Evolutionary conservation across 106 monocot genomes (phyloP).

Genomic region (Allium sativum): DNA sequence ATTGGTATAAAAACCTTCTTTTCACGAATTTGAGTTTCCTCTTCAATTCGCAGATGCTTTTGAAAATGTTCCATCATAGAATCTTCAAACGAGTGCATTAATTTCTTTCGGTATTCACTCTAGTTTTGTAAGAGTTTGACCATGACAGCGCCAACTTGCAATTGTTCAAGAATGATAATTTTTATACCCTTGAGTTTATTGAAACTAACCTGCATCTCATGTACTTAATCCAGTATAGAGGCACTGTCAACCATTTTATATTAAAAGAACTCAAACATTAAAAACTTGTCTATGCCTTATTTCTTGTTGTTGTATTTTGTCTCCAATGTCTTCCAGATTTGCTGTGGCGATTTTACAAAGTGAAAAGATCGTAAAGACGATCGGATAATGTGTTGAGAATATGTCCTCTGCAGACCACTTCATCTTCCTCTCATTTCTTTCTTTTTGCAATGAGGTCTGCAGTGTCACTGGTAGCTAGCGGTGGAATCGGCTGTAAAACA

Average conservation of each 20-base stretch:
- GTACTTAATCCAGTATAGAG: constrained; percentile 5
- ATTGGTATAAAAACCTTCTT: neutral
- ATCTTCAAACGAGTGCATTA: constrained; percentile 1
- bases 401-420: constrained; percentile 5
- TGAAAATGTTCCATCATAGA: neutral
- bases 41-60: constrained; percentile 5
- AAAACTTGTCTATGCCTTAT: constrained; percentile 4
- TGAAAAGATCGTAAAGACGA: constrained; percentile 8
- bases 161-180: no score
- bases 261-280: no score
- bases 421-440: constrained; percentile 7
- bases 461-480: neutral
- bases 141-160: constrained; percentile 10
- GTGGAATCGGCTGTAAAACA: neutral
- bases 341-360: neutral
- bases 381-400: constrained; percentile 1
- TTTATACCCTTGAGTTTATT: constrained; percentile 7
- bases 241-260: no score
- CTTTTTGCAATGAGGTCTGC: neutral
- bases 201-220: constrained; percentile 4
- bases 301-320: constrained; percentile 2
- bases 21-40: neutral
- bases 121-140: constrained; percentile 7
- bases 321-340: constrained; percentile 9
- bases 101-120: constrained; percentile 12